Evolutionary conservation across 2,329 filamentous ascomycete genomes (phyloP).

Genomic region (Colletotrichum australisinense): DNA sequence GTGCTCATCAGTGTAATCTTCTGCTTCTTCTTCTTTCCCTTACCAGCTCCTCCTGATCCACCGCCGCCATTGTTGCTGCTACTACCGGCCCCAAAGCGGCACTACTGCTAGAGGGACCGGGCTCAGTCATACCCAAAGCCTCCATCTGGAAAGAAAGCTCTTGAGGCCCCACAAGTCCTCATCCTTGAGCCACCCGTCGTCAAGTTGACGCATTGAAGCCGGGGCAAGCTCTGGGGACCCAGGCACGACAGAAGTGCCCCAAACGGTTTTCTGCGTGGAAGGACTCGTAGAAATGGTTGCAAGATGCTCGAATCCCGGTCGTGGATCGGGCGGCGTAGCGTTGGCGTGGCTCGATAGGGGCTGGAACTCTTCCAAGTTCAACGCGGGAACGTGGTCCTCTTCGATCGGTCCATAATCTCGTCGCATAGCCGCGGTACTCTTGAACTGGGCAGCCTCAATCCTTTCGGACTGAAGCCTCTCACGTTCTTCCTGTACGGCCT

Average conservation of each 20-base stretch:
- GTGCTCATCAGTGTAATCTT: conserved; percentile 81
- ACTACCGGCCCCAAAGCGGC: conserved; percentile 24
- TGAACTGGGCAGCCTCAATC: conserved; percentile 77
- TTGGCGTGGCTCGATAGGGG: conserved; percentile 65
- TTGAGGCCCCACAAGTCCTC: conserved; percentile 76
- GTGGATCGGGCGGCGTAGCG: conserved; percentile 66
- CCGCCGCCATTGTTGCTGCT: conserved; percentile 20
- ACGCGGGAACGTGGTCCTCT: conserved; percentile 51
- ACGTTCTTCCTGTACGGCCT: conserved; percentile 87
- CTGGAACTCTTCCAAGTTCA: conserved; percentile 73
- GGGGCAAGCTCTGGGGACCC: conserved; percentile 64
- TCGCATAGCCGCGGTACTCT: conserved; percentile 57
- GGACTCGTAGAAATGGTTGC: conserved; percentile 87
- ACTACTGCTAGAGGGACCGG: conserved; percentile 31
- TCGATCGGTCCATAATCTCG: conserved; percentile 53
- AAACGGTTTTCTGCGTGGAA: conserved; percentile 81
- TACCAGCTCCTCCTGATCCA: conserved; percentile 52
- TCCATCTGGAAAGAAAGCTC: conserved; percentile 72
- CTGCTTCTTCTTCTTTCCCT: conserved; percentile 75
- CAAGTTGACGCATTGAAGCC: conserved; percentile 45
- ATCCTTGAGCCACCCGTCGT: conserved; percentile 89
- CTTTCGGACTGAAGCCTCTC: conserved; percentile 86
- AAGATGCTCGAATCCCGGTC: conserved; percentile 73
- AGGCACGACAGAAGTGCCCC: conserved; percentile 84
- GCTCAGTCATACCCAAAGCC: conserved; percentile 56